Conservation (phyloP, 345 rosid species). For the Noccaea bulbosa region DNA sequence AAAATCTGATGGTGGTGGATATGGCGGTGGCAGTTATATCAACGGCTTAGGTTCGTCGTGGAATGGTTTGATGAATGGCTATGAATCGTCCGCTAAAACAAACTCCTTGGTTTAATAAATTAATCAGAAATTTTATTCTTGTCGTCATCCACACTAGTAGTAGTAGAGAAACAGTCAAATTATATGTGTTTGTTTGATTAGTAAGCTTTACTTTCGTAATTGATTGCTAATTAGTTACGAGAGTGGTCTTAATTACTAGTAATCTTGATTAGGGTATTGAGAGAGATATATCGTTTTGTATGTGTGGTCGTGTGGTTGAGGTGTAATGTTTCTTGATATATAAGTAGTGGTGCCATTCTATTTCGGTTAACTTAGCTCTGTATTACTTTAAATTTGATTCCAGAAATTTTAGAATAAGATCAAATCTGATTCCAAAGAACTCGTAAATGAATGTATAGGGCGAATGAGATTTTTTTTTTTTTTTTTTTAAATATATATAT, state of each 20-base stretch:
- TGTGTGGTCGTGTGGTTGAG: conserved; percentile 40
- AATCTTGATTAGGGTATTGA: conserved; percentile 10
- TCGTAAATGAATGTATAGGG: not conserved
- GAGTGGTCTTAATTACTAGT: conserved; percentile 5
- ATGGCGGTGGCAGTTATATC: conserved; percentile 36
- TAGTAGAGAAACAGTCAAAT: conserved; percentile 19
- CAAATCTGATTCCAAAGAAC: not conserved
- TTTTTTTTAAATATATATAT: too few species aligned
- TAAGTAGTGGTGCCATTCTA: not conserved
- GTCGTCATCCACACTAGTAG: conserved; percentile 23
- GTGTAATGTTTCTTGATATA: conserved; percentile 38
- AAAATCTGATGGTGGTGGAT: conserved; percentile 46
- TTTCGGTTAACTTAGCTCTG: conserved; percentile 16
- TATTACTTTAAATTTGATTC: not conserved
- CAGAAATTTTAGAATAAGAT: not conserved
- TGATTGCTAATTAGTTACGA: conserved; percentile 22
- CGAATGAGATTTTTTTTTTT: too few species aligned
- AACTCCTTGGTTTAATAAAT: conserved; percentile 42
- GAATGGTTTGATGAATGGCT: conserved; percentile 44
- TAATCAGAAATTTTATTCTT: conserved; percentile 14
- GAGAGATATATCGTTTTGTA: conserved; percentile 30
- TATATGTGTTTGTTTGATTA: conserved; percentile 33
- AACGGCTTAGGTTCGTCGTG: conserved; percentile 44
- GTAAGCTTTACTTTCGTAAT: conserved; percentile 21
- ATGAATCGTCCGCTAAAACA: conserved; percentile 42